Percentiles rank a stretch among this genome's conserved stretches.
phyloP scores from a whole-genome alignment of 176 grass and related monocot genomes.

The Metroxylon sagu region DNA sequence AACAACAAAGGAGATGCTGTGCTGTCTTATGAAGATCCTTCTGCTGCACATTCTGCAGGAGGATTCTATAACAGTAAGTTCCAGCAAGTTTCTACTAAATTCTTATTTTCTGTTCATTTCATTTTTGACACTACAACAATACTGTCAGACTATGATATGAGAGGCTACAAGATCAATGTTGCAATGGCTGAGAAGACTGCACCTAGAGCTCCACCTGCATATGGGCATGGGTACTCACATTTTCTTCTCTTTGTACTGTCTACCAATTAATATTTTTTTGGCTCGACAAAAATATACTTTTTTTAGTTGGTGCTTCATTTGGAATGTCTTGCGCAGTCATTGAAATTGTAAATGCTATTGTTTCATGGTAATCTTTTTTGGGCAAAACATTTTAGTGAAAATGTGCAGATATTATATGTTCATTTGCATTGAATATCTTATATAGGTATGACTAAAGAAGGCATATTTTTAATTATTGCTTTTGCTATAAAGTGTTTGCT shows the following conservation, averaged over 20 bases:
- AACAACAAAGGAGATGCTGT: constrained; percentile 96
- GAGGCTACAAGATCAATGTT: constrained; percentile 86
- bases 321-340: too few species aligned
- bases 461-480: too few species aligned
- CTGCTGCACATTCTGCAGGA: constrained; percentile 94
- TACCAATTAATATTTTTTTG: background rate
- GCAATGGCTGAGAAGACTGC: constrained; percentile 96
- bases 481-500: too few species aligned
- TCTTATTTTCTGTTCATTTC: background rate
- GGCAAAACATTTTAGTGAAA: too few species aligned
- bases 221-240: constrained; percentile 68
- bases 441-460: too few species aligned
- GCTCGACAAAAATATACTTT: too few species aligned
- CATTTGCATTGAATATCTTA: too few species aligned
- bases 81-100: background rate
- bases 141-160: constrained; percentile 79
- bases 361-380: too few species aligned
- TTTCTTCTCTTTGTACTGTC: constrained; percentile 9
- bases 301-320: too few species aligned
- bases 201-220: constrained; percentile 66
- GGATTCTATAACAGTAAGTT: constrained; percentile 89
- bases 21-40: constrained; percentile 97
- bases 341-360: too few species aligned
- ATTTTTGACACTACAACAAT: constrained; percentile 22
- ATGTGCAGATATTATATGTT: too few species aligned